Base-by-base conservation (phyloP, 495 filamentous ascomycete species). In the Xylaria castorea region DNA sequence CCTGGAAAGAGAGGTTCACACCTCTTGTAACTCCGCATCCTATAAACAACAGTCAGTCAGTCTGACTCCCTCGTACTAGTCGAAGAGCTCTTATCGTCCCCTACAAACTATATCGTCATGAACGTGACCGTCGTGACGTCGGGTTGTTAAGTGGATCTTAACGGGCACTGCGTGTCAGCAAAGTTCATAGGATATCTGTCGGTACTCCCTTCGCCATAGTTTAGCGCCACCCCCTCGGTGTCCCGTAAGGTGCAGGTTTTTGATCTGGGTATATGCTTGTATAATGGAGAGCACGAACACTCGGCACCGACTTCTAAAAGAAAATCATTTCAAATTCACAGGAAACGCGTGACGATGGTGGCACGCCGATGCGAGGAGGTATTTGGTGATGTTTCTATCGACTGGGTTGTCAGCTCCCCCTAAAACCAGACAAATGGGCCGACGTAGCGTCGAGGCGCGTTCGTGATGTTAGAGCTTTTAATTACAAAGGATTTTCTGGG, bases 401-500 rank as follows among this genome's bases (percentile, higher is more conserved):
- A 22, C 58, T 61, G 8, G 55, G 14, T 20, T 34, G 27, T 60
- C 55, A 22, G 18, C 25, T 20, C 42, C 14, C 11, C 34, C 20
- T 40, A 12, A 25, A 14, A 30, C 22, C 9, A 48, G 46, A 20
- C 18, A 48, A 51, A 51, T 25, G 48, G 53, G 53, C 12, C 27
- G 38, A 32, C 16, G 27, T 57, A 27, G 65, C 22, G 46, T 38
- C 30, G 44, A 51, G 16, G 42, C 20, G 40, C 42, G 16, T 40
- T 32, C 48, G 5, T 20, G 20, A 68, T 27, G 66, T 30, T 32
- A 32, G 36, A 40, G 42, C 38, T 20, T 51, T 25, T 63, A 74
- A 75, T 77, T 74, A 75, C 72, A 78, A 73, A 74, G 77, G 72
- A 66, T 74, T 73, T 77, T 77, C 70, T 76, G 71, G 48, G 77